phyloP scores from a whole-genome alignment of 805 yeast genomes.

The Cyberlindnera misumaiensis region DNA sequence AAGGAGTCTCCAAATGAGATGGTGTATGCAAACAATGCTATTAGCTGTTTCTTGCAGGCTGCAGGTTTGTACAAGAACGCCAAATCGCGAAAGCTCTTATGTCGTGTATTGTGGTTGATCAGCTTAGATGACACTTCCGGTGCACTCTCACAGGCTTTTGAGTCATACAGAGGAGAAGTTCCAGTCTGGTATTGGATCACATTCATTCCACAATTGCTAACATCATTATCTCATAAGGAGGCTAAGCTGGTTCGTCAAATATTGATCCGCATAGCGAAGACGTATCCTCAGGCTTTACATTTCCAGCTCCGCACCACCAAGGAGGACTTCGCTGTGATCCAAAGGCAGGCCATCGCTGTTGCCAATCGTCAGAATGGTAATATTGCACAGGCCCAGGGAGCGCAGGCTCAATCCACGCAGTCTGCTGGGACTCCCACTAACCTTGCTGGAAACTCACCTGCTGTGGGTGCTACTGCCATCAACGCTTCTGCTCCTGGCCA shows the following conservation, averaged over 20 bases:
- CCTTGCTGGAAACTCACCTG: slow-evolving; percentile 2
- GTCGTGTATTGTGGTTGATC: slow-evolving; percentile 89
- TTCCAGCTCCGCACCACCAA: slow-evolving; percentile 92
- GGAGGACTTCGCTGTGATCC: slow-evolving; percentile 86
- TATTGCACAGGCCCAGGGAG: too few species aligned
- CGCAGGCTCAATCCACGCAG: too few species aligned
- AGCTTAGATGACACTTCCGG: slow-evolving; percentile 84
- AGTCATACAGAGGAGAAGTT: slow-evolving; percentile 87
- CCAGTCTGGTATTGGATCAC: slow-evolving; percentile 99
- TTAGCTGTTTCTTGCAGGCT: slow-evolving; percentile 94
- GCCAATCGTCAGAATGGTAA: slow-evolving; percentile 25
- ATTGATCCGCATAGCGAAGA: slow-evolving; percentile 86
- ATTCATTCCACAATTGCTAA: slow-evolving; percentile 86
- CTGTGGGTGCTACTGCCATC: slow-evolving; percentile 1
- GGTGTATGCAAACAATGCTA: slow-evolving; percentile 85
- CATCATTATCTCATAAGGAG: slow-evolving; percentile 85
- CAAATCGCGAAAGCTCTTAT: slow-evolving; percentile 79
- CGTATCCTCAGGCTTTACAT: slow-evolving; percentile 95
- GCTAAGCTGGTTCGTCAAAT: slow-evolving; percentile 85
- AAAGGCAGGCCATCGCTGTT: slow-evolving; percentile 60
- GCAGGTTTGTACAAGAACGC: slow-evolving; percentile 93
- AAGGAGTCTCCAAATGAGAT: slow-evolving; percentile 78
- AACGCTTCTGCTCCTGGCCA: slow-evolving; percentile 2
- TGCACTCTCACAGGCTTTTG: slow-evolving; percentile 79
- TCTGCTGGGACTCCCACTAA: too few species aligned